Evolutionary conservation across 1,284 basidiomycete species (phyloP).

Genomic region (Lentinus polychrous): DNA sequence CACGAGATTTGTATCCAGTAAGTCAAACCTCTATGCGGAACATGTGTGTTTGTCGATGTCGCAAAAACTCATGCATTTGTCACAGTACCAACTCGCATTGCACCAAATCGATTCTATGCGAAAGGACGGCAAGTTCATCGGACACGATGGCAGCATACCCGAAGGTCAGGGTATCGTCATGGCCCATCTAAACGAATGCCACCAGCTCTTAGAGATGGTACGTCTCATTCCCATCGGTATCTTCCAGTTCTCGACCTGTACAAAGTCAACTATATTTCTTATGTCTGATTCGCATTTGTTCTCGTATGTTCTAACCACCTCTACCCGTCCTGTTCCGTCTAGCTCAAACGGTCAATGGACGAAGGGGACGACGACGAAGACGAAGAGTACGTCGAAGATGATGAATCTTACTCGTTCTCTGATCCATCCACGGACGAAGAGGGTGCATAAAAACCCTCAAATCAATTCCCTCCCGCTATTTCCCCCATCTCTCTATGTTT

Average conservation of each 20-base stretch:
- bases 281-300: too few species aligned
- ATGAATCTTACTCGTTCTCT: conserved; percentile 20
- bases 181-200: conserved; percentile 94
- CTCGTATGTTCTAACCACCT: too few species aligned
- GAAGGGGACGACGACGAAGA: conserved; percentile 54
- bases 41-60: not conserved
- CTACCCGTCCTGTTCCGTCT: conserved; percentile 1
- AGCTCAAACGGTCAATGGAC: conserved; percentile 79
- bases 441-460: not conserved
- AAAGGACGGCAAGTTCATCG: conserved; percentile 89
- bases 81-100: conserved; percentile 87
- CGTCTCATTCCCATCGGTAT: conserved; percentile 15
- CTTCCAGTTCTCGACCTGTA: too few species aligned
- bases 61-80: not conserved
- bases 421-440: conserved; percentile 18
- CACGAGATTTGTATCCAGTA: conserved; percentile 95
- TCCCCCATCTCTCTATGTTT: not conserved
- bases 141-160: conserved; percentile 77
- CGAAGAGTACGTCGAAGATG: conserved; percentile 17
- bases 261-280: too few species aligned
- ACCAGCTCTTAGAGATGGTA: conserved; percentile 92
- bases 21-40: too few species aligned
- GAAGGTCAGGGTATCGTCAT: conserved; percentile 97
- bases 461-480: not conserved
- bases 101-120: conserved; percentile 94